Percentiles rank a stretch among this genome's conserved stretches.
These are phyloP conservation scores for Suillus subluteus DNA, from an alignment of 768 basidiomycete species.

Conservation along the genomic window DNA sequence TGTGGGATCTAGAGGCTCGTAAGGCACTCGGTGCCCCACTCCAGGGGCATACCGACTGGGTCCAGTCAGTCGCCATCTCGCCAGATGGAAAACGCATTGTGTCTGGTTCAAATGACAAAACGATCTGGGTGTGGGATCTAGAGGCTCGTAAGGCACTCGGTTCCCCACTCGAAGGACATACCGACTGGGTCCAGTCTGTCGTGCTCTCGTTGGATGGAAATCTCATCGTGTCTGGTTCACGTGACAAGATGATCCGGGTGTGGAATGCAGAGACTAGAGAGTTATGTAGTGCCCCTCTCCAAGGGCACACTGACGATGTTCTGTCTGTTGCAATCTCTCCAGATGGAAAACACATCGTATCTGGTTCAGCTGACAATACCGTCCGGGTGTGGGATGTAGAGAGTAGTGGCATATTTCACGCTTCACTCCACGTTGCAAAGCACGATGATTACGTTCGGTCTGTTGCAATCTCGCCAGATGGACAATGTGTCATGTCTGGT, in stretches of 20 bases:
- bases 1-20: constrained; percentile 4
- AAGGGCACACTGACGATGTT: not conserved
- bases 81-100: no score
- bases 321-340: not conserved
- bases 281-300: not conserved
- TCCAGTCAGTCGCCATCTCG: no score
- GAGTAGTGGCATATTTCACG: not conserved
- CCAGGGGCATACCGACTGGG: not conserved
- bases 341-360: not conserved
- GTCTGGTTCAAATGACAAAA: not conserved
- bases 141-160: not conserved
- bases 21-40: not conserved
- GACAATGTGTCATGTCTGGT: constrained; percentile 13
- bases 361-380: not conserved
- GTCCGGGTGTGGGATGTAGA: constrained; percentile 6
- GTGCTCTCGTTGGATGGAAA: constrained; percentile 4
- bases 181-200: not conserved
- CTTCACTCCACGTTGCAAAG: not conserved
- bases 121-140: not conserved
- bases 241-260: constrained; percentile 6
- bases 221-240: constrained; percentile 11
- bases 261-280: not conserved
- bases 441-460: constrained; percentile 3
- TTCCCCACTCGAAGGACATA: not conserved
- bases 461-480: constrained; percentile 15